phyloP scores from a whole-genome alignment of 768 basidiomycete genomes.

The Rhodocollybia butyracea region DNA sequence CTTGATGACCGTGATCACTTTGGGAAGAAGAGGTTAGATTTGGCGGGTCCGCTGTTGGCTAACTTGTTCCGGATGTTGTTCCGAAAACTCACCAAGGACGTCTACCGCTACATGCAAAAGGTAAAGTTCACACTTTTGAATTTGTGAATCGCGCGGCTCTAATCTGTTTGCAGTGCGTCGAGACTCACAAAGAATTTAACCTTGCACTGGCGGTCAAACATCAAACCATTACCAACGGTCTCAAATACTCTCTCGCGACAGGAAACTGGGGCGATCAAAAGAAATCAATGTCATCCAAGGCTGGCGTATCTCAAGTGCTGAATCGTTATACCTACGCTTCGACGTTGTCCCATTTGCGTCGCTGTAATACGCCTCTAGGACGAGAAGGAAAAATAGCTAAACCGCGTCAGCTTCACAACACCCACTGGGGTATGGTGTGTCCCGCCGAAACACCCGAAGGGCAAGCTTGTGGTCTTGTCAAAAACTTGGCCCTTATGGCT shows the following conservation, averaged over 20 bases:
- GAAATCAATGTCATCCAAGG: slow-evolving; percentile 96
- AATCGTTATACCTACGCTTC: slow-evolving; percentile 99
- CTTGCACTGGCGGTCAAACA: slow-evolving; percentile 90
- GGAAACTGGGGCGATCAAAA: slow-evolving; percentile 99
- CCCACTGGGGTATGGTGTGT: slow-evolving; percentile 99
- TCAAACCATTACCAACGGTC: slow-evolving; percentile 95
- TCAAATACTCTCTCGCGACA: slow-evolving; percentile 96
- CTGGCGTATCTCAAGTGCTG: slow-evolving; percentile 97
- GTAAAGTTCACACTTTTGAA: slow-evolving; percentile 34
- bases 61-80: slow-evolving; percentile 98
- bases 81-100: slow-evolving; percentile 93
- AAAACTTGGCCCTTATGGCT: slow-evolving; percentile 96
- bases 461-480: slow-evolving; percentile 98
- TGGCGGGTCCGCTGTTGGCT: slow-evolving; percentile 95
- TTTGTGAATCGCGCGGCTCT: background rate
- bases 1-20: slow-evolving; percentile 99
- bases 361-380: slow-evolving; percentile 96
- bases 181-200: slow-evolving; percentile 93
- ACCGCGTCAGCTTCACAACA: slow-evolving; percentile 98
- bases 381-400: slow-evolving; percentile 99
- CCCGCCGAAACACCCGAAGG: slow-evolving; percentile 99
- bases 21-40: slow-evolving; percentile 94
- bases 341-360: slow-evolving; percentile 94
- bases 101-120: slow-evolving; percentile 96
- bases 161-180: slow-evolving; percentile 75